Evolutionary conservation across 2,329 filamentous ascomycete species (phyloP), one percentile per base, ranked within the genome.

Genomic region (Teratosphaeria zuluensis): DNA sequence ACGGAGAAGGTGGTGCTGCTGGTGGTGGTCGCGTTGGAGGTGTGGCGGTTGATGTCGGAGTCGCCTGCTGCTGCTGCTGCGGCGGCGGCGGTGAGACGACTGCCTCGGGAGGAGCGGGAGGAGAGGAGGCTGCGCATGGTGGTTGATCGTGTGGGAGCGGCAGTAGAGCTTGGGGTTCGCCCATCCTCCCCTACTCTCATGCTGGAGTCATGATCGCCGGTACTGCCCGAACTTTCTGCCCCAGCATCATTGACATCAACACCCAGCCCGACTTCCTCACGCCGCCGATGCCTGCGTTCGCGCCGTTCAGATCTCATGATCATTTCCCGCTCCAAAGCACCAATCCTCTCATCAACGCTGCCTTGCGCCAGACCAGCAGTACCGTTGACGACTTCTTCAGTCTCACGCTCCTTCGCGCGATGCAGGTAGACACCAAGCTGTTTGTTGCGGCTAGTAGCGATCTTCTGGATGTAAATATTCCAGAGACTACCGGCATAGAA

Each of bases 401-500:
- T 73, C 57, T 83, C 79, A 28, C 77, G 75, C 59, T 83, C 81
- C 64, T 83, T 83, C 5, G 80, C 81, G 51, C 81, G 78, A 64
- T 84, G 81, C 3, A 84, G 73, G 61, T 84, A 84, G 4, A 84
- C 81, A 14, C 81, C 81, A 1, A 84, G 73, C 64, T 84, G 81
- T 11, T 80, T 78, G 56, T 77, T 80, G 62, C 82, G 81, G 1
- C 76, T 75, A 0, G 78, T 80, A 8, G 78, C 76, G 1, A 83
- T 78, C 60, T 83, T 82, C 64, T 84, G 81, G 11, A 84, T 82
- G 67, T 84, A 84, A n/a, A 84, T 80, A 63, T 84, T 84, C 81
- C 81, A 84, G 16, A 82, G 70, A 19, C 76, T 80, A 2, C 81
- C 81, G 3, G 81, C 81, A 60, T 84, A 84, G 64, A 81, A 83